A percentile compares a stretch with the other conserved stretches of the same genome.
These are phyloP conservation scores for Exobasidium cylindrosporum DNA, from an alignment of 1,284 basidiomycete genomes.

Conservation along the genomic window DNA sequence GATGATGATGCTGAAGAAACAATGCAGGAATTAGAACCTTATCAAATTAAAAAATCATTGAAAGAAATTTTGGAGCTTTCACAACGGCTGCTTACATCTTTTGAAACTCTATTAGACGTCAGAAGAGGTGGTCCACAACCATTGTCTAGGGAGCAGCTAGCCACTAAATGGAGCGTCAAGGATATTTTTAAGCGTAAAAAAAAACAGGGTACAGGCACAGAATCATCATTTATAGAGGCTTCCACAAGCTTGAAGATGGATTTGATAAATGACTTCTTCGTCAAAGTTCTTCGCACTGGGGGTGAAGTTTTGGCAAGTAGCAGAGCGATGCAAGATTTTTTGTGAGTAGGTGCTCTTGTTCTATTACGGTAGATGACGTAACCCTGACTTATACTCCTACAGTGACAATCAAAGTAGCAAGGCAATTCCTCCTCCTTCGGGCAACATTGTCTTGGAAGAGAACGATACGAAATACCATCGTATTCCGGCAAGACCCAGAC, in stretches of 20 bases:
- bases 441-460: too few relatives aligned
- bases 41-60: background rate
- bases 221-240: background rate
- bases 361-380: too few relatives aligned
- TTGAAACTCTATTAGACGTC: background rate
- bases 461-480: too few relatives aligned
- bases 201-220: background rate
- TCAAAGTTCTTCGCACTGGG: background rate
- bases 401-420: too few relatives aligned
- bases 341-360: too few relatives aligned
- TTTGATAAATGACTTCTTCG: slow-evolving; percentile 8
- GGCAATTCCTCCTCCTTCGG: too few relatives aligned
- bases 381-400: too few relatives aligned
- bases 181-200: background rate
- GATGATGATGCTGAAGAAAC: too few relatives aligned
- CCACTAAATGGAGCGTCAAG: background rate
- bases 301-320: slow-evolving; percentile 9
- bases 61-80: background rate
- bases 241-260: background rate
- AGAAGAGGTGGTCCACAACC: slow-evolving; percentile 5
- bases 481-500: too few relatives aligned
- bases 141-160: background rate
- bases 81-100: slow-evolving; percentile 1
- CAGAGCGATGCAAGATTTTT: slow-evolving; percentile 11
- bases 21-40: background rate